Evolutionary conservation across 148 eudicot species (phyloP), one percentile per base, ranked within the genome.

Genomic region (Vaccinium darrowii): DNA sequence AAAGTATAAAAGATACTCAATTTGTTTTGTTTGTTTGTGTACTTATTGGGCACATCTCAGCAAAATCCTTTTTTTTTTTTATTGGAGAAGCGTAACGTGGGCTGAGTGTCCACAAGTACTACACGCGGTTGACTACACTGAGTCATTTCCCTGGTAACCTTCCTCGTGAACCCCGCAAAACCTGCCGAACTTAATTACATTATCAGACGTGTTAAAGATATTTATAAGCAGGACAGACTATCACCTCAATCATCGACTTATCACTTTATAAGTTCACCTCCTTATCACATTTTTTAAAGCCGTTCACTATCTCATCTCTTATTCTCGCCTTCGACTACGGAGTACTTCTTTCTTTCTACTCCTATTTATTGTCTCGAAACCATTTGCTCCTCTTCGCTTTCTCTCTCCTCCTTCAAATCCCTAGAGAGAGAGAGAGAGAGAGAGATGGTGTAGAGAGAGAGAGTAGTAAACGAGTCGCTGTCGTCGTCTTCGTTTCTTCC

Each of bases 381-480:
- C 52, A 19, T 75, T 80, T 80, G 2, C 6, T 62, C 49, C 27
- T 81, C 27, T 81, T 36, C 25, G 52, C 83, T 19, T 63, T 56
- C 52, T 74, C 49, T 25, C 80, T 19, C 27, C 2, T 54, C 89
- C 85, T 90, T 88, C 85, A 89, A 89, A 92, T 85, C 84, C 83
- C 81, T 58, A 80, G 82, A 80, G 82, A 56, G 82, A 80, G 82
- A 80, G 39, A 16, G 47, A 54, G 18, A n/a, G n/a, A 18, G 60
- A 9, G 82, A 83, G 85, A 80, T 54, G 58, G 58, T 54, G 16
- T 86, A 87, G 85, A 87, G 89, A 33, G 39, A 87, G 75, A 86
- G 72, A 75, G 76, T 77, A n/a, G 84, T 86, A 63, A 77, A 83
- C 71, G 76, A 67, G 82, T 43, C 79, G 80, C 8, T 81, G 27